A percentile compares a stretch with the other conserved stretches of the same genome.
These are phyloP conservation scores for Trametes gibbosa DNA, from an alignment of 768 basidiomycete genomes.

Conservation along the genomic window DNA sequence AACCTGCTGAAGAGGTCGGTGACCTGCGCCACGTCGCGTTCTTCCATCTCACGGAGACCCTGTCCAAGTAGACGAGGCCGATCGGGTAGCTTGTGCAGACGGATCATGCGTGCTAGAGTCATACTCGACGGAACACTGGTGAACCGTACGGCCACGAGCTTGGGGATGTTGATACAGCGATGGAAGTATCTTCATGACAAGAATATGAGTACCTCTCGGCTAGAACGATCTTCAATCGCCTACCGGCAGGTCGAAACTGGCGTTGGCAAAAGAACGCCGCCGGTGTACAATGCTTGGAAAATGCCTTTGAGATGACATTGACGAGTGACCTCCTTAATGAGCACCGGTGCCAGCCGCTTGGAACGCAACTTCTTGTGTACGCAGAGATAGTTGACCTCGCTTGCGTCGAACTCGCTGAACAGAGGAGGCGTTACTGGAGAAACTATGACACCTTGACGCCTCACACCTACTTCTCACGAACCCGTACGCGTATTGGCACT, in stretches of 20 bases:
- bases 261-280: conserved; percentile 89
- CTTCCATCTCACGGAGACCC: conserved; percentile 88
- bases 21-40: conserved; percentile 70
- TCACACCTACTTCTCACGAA: conserved; percentile 70
- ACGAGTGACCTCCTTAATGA: conserved; percentile 97
- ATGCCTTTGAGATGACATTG: conserved; percentile 86
- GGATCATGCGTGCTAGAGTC: conserved; percentile 91
- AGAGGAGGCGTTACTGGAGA: neutral
- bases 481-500: conserved; percentile 81
- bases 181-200: conserved; percentile 71
- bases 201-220: neutral
- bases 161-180: conserved; percentile 86
- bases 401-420: conserved; percentile 60
- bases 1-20: conserved; percentile 70
- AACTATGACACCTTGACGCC: too few relatives aligned
- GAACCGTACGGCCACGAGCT: conserved; percentile 89
- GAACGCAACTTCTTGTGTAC: conserved; percentile 97
- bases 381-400: conserved; percentile 97
- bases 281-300: conserved; percentile 98
- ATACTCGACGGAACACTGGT: conserved; percentile 81
- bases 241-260: conserved; percentile 85
- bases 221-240: conserved; percentile 21
- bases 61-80: conserved; percentile 40
- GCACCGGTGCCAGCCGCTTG: conserved; percentile 90
- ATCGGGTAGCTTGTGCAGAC: conserved; percentile 63